Percentiles rank a stretch among this genome's conserved stretches.
Evolutionary conservation across 1,284 basidiomycete genomes (phyloP).

Genomic region (Vanrija pseudolonga): DNA sequence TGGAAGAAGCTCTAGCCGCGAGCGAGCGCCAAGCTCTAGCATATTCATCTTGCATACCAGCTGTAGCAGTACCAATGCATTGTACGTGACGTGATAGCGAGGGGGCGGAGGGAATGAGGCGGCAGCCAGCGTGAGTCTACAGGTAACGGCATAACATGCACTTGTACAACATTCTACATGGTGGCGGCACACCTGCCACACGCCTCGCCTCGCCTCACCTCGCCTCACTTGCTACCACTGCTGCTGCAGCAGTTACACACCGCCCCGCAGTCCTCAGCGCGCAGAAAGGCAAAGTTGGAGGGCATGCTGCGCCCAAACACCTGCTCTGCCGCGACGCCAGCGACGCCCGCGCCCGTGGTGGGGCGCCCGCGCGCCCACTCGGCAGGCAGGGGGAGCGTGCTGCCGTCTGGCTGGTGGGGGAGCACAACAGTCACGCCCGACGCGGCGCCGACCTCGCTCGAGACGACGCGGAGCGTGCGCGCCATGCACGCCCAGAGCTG

Average conservation of each 20-base stretch:
- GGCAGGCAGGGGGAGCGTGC: neutral
- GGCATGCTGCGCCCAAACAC: too few relatives aligned
- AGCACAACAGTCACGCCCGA: neutral
- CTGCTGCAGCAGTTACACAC: too few relatives aligned
- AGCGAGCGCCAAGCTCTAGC: neutral
- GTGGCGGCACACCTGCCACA: too few relatives aligned
- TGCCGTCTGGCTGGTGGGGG: neutral
- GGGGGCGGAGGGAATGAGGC: neutral
- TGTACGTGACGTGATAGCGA: too few relatives aligned
- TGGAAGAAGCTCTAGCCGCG: constrained; percentile 16
- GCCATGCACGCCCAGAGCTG: neutral
- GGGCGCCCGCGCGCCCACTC: neutral
- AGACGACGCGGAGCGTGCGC: neutral
- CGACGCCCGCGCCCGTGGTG: neutral
- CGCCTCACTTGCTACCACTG: too few relatives aligned
- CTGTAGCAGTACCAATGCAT: neutral
- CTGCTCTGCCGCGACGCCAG: too few relatives aligned
- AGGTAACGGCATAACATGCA: neutral
- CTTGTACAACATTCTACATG: neutral
- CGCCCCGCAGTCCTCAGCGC: neutral
- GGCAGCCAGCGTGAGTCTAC: neutral
- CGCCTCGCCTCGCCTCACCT: too few relatives aligned
- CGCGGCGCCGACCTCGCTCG: neutral
- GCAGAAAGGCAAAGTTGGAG: neutral
- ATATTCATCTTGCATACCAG: neutral